Percentiles rank a stretch among this genome's conserved stretches.
Evolutionary conservation across 805 yeast species (phyloP).

Genomic region (Schizosaccharomyces octosporus): DNA sequence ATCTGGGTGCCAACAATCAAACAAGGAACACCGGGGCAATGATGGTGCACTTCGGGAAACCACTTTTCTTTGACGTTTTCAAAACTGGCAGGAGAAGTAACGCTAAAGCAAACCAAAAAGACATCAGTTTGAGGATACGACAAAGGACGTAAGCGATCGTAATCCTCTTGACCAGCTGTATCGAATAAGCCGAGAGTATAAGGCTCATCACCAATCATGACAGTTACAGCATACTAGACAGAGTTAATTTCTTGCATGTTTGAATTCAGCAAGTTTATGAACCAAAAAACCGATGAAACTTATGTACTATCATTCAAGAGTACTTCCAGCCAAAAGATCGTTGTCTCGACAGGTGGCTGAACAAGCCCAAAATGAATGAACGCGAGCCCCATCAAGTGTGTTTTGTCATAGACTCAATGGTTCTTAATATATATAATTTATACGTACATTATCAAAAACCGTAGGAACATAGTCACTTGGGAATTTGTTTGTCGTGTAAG

Average conservation of each 20-base stretch:
- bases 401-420: not conserved
- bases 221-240: constrained; percentile 52
- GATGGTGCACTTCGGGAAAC: constrained; percentile 96
- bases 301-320: too few relatives aligned
- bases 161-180: constrained; percentile 98
- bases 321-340: not conserved
- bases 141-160: constrained; percentile 87
- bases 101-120: constrained; percentile 83
- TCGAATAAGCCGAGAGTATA: constrained; percentile 91
- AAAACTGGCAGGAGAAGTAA: constrained; percentile 88
- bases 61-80: constrained; percentile 95
- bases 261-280: too few relatives aligned
- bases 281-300: too few relatives aligned
- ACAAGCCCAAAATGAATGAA: not conserved
- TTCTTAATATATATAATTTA: not conserved
- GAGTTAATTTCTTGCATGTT: not conserved
- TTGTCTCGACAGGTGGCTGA: not conserved
- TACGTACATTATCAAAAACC: constrained; percentile 10
- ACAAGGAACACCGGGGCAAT: constrained; percentile 83
- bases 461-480: constrained; percentile 97
- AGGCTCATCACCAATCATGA: constrained; percentile 93
- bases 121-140: constrained; percentile 95
- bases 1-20: constrained; percentile 91
- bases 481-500: constrained; percentile 88
- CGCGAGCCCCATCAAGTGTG: not conserved